Percentiles rank a stretch among this genome's conserved stretches.
Evolutionary conservation across 1,139 yeast genomes (phyloP).

Genomic region (Kodamaea sp.): DNA sequence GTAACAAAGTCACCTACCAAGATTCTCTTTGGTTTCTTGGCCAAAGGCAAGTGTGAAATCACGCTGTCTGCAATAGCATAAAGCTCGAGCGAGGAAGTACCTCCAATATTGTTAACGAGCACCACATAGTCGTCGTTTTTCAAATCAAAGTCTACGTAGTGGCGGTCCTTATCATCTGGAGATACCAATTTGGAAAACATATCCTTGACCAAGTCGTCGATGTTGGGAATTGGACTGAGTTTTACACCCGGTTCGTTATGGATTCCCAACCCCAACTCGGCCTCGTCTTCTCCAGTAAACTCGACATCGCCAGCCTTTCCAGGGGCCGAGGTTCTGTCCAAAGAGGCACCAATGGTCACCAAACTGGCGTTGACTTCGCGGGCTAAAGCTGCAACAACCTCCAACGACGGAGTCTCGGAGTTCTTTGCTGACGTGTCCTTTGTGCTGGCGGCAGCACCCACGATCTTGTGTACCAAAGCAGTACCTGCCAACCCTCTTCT

Average conservation of each 20-base stretch:
- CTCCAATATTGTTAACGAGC: conserved; percentile 80
- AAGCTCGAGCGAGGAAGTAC: conserved; percentile 76
- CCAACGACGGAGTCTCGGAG: conserved; percentile 34
- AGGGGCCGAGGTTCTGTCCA: conserved; percentile 89
- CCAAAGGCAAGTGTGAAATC: conserved; percentile 49
- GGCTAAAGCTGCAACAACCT: conserved; percentile 60
- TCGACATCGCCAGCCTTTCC: conserved; percentile 58
- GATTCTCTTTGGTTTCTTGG: conserved; percentile 57
- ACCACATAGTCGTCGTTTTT: conserved; percentile 65
- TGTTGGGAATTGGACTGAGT: conserved; percentile 69
- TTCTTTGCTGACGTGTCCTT: conserved; percentile 6
- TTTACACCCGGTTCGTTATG: conserved; percentile 92
- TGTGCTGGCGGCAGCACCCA: conserved; percentile 80
- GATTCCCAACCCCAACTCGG: conserved; percentile 93
- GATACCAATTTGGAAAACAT: conserved; percentile 56
- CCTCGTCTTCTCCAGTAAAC: conserved; percentile 51
- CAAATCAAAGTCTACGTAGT: conserved; percentile 63
- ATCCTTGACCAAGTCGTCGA: conserved; percentile 55
- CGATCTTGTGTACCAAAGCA: conserved; percentile 77
- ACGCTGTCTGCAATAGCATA: conserved; percentile 61
- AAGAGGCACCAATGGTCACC: conserved; percentile 87
- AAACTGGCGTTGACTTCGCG: conserved; percentile 58
- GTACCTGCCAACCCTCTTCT: conserved; percentile 94
- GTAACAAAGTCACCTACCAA: conserved; percentile 79
- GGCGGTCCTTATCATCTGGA: conserved; percentile 61